Evolutionary conservation across 495 filamentous ascomycete species (phyloP), one percentile per base, ranked within the genome.

Genomic region (Xylaria palmicola): DNA sequence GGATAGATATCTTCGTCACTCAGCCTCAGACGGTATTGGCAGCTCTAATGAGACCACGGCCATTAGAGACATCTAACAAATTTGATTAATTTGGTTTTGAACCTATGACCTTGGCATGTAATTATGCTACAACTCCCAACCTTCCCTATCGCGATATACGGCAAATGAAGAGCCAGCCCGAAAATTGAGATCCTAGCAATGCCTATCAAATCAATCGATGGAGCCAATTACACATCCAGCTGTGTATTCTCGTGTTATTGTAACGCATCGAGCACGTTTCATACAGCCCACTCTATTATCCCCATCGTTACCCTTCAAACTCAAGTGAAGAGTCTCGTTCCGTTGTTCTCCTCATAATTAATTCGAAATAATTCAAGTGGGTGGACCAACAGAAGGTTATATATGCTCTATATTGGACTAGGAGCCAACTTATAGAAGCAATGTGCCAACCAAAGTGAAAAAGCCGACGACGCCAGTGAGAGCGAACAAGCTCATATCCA

Each of bases 371-470:
- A n/a, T 43, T 55, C 39, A 30, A 29, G 36, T 13, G 22, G 37
- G 24, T 36, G 30, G 37, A 34, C 34, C 32, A 40, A 59, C 37
- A n/a, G 6, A 41, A 26, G 43, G 3, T 17, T 17, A 19, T n/a
- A n/a, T n/a, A n/a, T 45, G 44, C 37, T 17, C 36, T 5, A 52
- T 44, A 29, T 26, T 36, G n/a, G n/a, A n/a, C n/a, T 44, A 8
- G 13, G 30, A 12, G 37, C 27, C 26, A n/a, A 15, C 9, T 44
- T 81, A 89, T 67, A 90, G 67, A 22, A 92, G 66, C 37, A 86
- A 69, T 32, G 88, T 85, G 32, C 90, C 90, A 44, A 87, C 76
- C 20, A 92, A 53, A 20, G 85, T 85, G 48, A 88, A 88, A 22
- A 81, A 45, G 7, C 83, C 62, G 17, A 85, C 85, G 39, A 87